Evolutionary conservation across 768 basidiomycete genomes (phyloP), one percentile per base, ranked within the genome.

Genomic region (Termitomyces bulborhizus): DNA sequence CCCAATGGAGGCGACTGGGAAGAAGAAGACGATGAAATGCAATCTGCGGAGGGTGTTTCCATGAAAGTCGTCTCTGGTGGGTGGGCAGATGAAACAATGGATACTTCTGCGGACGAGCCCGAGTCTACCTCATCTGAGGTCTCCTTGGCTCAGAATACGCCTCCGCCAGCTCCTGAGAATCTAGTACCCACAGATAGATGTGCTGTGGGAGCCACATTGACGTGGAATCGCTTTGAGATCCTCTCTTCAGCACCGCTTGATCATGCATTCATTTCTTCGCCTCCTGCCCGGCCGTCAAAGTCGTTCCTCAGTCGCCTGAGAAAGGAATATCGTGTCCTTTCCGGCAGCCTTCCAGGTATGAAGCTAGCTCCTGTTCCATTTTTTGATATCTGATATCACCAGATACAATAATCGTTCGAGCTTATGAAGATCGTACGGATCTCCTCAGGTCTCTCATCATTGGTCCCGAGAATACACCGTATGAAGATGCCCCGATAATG

Each of bases 381-480:
- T 12, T 44, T 21, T 18, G 15, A 15, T 41, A n/a, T 42, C 41
- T 50, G 26, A 50, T 37, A 27, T 11, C 8, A 29, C 8, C 63
- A 90, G 93, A 93, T 56, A 86, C 88, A 13, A 94, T 98, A 60
- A 65, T 96, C 51, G 90, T 98, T 46, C 84, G 93, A 55, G 87
- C 88, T 26, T 98, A 90, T 65, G 94, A 97, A 68, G 88, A 96
- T 67, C 83, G 94, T 27, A 76, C 83, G 43, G 94, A 98, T 73
- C 78, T 98, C 37, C 69, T 97, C 57, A 83, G 94, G 32, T 89
- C 81, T 64, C 76, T 98, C 47, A 98, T 98, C 57, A 85, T 98
- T 59, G 94, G 94, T 3, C 92, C 93, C 55, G 84, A 88, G 62
- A 94, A 93, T 60, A 97, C 95, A 8, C 94, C 94, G n/a, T 97